Percentiles rank a stretch among this genome's conserved stretches.
Evolutionary conservation across 768 basidiomycete species (phyloP).

Genomic region (Tulasnella sp.): DNA sequence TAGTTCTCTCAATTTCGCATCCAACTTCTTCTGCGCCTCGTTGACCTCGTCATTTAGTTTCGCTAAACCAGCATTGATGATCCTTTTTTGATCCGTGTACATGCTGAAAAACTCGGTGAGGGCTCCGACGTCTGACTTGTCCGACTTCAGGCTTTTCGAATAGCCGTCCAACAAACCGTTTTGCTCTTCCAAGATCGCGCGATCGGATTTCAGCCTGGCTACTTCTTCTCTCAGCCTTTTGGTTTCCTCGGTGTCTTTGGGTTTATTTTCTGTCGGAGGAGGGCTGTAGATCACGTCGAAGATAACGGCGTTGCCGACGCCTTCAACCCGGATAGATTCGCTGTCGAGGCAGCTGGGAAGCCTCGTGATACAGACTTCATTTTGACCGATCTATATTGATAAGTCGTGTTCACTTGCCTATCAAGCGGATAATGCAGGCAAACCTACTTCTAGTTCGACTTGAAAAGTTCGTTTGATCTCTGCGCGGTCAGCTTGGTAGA

Average conservation of each 20-base stretch:
- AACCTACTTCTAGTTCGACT: conserved; percentile 30
- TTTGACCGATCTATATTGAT: conserved; percentile 32
- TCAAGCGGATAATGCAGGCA: no score
- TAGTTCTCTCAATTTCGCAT: conserved; percentile 45
- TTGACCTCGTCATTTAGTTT: conserved; percentile 29
- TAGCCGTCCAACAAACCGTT: conserved; percentile 15
- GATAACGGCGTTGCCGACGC: conserved; percentile 36
- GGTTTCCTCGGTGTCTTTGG: background rate
- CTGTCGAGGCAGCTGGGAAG: conserved; percentile 35
- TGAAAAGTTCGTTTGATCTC: conserved; percentile 28
- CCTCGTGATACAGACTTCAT: conserved; percentile 30
- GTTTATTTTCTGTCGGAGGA: background rate
- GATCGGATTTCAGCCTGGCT: conserved; percentile 29
- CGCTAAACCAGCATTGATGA: background rate
- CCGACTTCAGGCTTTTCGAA: conserved; percentile 44
- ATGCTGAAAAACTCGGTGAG: conserved; percentile 50
- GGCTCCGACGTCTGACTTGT: conserved; percentile 39
- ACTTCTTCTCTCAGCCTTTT: background rate
- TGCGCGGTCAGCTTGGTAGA: conserved; percentile 31
- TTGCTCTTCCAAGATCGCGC: conserved; percentile 24
- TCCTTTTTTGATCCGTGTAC: conserved; percentile 23
- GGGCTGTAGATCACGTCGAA: conserved; percentile 35
- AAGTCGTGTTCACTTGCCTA: background rate
- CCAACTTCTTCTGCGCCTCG: conserved; percentile 10
- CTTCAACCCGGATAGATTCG: conserved; percentile 36